Conservation (phyloP, 345 rosid species). For the Moricandia arvensis region DNA sequence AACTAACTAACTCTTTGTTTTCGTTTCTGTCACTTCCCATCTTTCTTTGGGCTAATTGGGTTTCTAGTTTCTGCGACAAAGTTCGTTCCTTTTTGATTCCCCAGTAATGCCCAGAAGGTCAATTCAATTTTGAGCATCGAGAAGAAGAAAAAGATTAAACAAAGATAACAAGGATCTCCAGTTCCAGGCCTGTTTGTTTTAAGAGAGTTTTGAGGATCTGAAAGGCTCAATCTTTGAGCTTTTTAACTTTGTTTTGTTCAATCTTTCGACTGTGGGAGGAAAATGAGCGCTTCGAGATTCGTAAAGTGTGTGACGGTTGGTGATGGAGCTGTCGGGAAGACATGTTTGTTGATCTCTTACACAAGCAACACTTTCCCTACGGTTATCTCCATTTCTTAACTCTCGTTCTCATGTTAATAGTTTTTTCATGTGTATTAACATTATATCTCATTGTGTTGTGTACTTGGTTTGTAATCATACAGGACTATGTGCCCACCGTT, state of each 20-base stretch:
- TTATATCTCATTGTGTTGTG: not conserved
- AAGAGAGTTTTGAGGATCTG: slow-evolving; percentile 28
- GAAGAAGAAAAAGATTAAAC: slow-evolving; percentile 5
- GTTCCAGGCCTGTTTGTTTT: not conserved
- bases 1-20: slow-evolving; percentile 29
- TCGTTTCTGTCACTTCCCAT: slow-evolving; percentile 3
- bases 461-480: slow-evolving; percentile 17
- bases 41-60: slow-evolving; percentile 22
- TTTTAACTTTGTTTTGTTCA: not conserved
- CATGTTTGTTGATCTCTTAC: slow-evolving; percentile 82
- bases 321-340: slow-evolving; percentile 88
- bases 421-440: too few species aligned
- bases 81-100: slow-evolving; percentile 13
- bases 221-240: slow-evolving; percentile 23
- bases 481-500: slow-evolving; percentile 94
- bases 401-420: not conserved
- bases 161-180: slow-evolving; percentile 1
- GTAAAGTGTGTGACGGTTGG: slow-evolving; percentile 92
- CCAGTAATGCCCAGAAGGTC: slow-evolving; percentile 33
- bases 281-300: slow-evolving; percentile 81
- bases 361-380: slow-evolving; percentile 85
- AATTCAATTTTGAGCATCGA: slow-evolving; percentile 24
- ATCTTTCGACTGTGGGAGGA: not conserved
- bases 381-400: slow-evolving; percentile 35
- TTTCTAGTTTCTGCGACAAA: slow-evolving; percentile 30